Evolutionary conservation across 2,329 filamentous ascomycete genomes (phyloP), one percentile per base, ranked within the genome.

Genomic region (Aspergillus puulaauensis): DNA sequence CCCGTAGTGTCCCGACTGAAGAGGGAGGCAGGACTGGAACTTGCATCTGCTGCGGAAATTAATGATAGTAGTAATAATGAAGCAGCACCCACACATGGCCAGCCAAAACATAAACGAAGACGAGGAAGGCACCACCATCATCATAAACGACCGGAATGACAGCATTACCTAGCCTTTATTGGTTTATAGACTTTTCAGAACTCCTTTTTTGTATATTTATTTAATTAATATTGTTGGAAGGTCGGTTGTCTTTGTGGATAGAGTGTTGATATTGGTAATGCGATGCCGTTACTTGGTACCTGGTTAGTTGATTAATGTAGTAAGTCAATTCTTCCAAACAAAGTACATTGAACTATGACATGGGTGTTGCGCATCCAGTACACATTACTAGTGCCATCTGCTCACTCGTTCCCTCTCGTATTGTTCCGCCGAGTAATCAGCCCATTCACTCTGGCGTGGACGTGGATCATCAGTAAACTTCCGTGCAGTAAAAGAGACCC

Each of bases 1-100:
- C 82, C 82, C 4, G 78, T 86, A 3, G 79, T 93, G 3, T 75
- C 82, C 31, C 70, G 80, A 27, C 68, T 91, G 55, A 83, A 82
- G 64, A 74, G 69, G 47, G 73, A 78, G 57, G 75, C 73, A n/a
- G 77, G 77, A 9, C 67, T 78, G 19, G 60, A 61, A n/a, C 37
- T 60, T 31, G 31, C 59, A 21, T 35, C 61, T 14, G 43, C 52
- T 37, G 15, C 23, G 33, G 45, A 57, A 19, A 43, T 39, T 27
- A 41, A 49, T n/a, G 12, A 47, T n/a, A 47, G 12, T 33, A 48
- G 9, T 48, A 3, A 48, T 19, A 21, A 35, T 21, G 24, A 14
- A 15, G 14, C 27, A 31, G 52, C 60, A 44, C 46, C 40, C 24
- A 39, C 46, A 47, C 50, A 57, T 21, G 46, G 37, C 43, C 21